Evolutionary conservation across 139 green algal genomes (phyloP).

Genomic region (Spirogloea muscicola): DNA sequence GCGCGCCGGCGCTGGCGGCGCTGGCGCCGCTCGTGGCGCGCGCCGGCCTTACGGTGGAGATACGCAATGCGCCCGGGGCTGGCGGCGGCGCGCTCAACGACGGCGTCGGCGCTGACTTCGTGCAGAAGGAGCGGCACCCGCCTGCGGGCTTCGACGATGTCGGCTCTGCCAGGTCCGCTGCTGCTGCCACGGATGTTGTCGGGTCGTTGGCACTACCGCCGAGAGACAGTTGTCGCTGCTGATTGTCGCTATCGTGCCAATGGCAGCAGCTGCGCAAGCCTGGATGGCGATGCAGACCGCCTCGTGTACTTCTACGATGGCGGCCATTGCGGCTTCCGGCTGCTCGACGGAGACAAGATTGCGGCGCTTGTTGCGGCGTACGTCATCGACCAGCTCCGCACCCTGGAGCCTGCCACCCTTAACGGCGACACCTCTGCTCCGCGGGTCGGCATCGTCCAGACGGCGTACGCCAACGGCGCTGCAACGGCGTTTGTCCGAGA

Average conservation of each 20-base stretch:
- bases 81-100: slow-evolving; percentile 67
- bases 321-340: slow-evolving; percentile 22
- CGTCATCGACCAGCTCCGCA: slow-evolving; percentile 24
- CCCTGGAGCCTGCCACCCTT: no score
- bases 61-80: slow-evolving; percentile 54
- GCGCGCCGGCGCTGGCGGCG: slow-evolving; percentile 61
- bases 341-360: slow-evolving; percentile 95
- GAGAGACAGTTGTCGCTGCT: no score
- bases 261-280: slow-evolving; percentile 56
- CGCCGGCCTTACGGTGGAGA: slow-evolving; percentile 57
- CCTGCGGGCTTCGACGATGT: slow-evolving; percentile 53
- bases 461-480: slow-evolving; percentile 94
- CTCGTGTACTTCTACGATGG: slow-evolving; percentile 81
- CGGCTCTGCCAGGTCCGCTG: no score
- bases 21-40: slow-evolving; percentile 50
- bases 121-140: slow-evolving; percentile 82
- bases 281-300: slow-evolving; percentile 95
- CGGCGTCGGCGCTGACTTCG: slow-evolving; percentile 84
- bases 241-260: no score
- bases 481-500: slow-evolving; percentile 71
- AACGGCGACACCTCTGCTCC: no score
- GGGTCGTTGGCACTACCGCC: no score
- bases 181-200: no score
- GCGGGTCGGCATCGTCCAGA: slow-evolving; percentile 89
- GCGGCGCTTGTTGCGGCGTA: slow-evolving; percentile 67